These are phyloP conservation scores for Trichosanthes cucumerina DNA, from an alignment of 306 rosid genomes.

Conservation along the genomic window DNA sequence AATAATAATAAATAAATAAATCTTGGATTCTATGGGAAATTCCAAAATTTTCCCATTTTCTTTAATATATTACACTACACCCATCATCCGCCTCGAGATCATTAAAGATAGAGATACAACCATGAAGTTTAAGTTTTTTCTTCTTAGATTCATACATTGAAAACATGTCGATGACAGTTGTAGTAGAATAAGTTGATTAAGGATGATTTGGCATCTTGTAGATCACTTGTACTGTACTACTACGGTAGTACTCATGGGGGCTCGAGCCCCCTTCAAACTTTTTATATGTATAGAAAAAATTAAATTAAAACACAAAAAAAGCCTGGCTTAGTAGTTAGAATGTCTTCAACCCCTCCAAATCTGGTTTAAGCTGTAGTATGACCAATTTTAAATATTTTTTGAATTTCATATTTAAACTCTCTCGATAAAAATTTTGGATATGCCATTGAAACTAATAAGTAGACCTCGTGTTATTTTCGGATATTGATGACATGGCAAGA, in stretches of 20 bases:
- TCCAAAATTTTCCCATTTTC: neutral
- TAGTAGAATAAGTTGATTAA: neutral
- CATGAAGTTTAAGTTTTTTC: neutral
- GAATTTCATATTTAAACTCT: no score
- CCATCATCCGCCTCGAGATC: neutral
- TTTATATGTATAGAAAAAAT: no score
- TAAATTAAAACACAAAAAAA: no score
- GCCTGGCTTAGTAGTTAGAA: no score
- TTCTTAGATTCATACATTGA: neutral
- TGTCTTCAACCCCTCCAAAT: no score
- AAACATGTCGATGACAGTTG: neutral
- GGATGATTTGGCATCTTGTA: neutral
- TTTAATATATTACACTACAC: neutral
- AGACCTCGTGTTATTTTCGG: neutral
- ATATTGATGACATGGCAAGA: neutral
- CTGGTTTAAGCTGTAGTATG: no score
- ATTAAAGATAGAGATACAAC: neutral
- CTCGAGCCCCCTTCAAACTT: no score
- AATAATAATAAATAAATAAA: neutral
- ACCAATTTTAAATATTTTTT: no score
- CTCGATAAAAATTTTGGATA: no score
- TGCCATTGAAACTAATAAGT: no score
- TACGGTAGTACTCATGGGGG: no score
- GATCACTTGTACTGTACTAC: no score
- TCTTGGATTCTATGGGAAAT: neutral